Percentiles rank a stretch among this genome's conserved stretches.
Evolutionary conservation across 805 yeast genomes (phyloP).

Genomic region (Sungouiozyma ichnusensis): DNA sequence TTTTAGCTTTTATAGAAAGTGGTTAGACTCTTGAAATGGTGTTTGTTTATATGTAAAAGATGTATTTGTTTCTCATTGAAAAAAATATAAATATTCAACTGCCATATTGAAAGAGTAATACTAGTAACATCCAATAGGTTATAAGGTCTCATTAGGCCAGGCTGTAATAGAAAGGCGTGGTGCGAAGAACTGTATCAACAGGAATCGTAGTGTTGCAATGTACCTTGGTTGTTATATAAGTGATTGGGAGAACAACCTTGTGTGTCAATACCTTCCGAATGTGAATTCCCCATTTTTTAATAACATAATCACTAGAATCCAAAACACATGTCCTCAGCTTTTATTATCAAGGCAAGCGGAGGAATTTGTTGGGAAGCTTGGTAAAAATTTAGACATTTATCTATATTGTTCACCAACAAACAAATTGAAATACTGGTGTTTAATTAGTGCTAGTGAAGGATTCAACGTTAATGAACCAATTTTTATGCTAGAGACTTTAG

Average conservation of each 20-base stretch:
- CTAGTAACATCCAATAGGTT: no score
- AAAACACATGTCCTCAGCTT: constrained; percentile 15
- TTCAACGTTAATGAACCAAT: background rate
- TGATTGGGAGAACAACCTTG: constrained; percentile 14
- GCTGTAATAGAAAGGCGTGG: no score
- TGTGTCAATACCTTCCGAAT: constrained; percentile 22
- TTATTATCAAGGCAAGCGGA: background rate
- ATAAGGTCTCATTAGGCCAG: no score
- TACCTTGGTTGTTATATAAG: constrained; percentile 24
- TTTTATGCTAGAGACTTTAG: constrained; percentile 33
- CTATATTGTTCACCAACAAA: constrained; percentile 16
- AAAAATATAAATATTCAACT: no score
- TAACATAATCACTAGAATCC: constrained; percentile 17
- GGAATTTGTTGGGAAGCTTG: constrained; percentile 8
- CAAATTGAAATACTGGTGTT: constrained; percentile 20
- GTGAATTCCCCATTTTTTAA: constrained; percentile 21
- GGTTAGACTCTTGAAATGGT: background rate
- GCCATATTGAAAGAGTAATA: no score
- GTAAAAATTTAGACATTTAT: constrained; percentile 16
- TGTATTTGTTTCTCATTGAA: background rate
- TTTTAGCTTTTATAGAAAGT: no score
- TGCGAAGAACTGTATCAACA: no score
- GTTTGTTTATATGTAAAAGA: background rate
- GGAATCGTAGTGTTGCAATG: no score
- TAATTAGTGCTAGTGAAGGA: constrained; percentile 4